These are phyloP conservation scores for Isoetes engelmannii DNA, from an alignment of 83 land plant species.

Conservation along the genomic window DNA sequence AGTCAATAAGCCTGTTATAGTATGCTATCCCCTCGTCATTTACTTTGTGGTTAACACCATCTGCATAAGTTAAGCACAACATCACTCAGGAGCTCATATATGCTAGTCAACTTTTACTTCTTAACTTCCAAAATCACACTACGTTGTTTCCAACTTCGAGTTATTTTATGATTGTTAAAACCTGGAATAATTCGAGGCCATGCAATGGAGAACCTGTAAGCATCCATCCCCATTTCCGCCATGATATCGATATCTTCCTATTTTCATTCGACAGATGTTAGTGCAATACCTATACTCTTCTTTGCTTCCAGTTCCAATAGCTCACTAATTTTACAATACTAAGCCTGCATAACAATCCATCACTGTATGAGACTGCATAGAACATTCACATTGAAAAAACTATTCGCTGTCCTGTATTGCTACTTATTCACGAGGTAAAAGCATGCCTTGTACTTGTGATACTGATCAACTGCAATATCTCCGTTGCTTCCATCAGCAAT, in stretches of 20 bases:
- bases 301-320: neutral
- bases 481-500: conserved; percentile 12
- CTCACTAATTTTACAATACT: neutral
- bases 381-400: too few relatives aligned
- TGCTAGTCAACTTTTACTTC: neutral
- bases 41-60: conserved; percentile 15
- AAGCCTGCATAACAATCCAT: too few relatives aligned
- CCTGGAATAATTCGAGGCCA: conserved; percentile 67
- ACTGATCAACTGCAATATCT: conserved; percentile 18
- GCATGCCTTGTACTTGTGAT: conserved; percentile 18
- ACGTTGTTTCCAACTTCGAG: neutral
- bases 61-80: conserved; percentile 1
- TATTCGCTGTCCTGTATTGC: neutral
- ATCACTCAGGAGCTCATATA: conserved; percentile 17
- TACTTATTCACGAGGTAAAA: neutral
- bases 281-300: neutral
- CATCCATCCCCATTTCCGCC: conserved; percentile 44
- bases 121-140: neutral
- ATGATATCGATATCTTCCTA: conserved; percentile 64
- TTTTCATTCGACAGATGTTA: neutral
- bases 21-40: conserved; percentile 32
- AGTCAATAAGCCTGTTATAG: conserved; percentile 64
- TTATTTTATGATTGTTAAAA: conserved; percentile 20
- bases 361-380: too few relatives aligned
- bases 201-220: conserved; percentile 67